phyloP scores from a whole-genome alignment of 169 alveolate species.

The Cryptosporidium viatorum region DNA sequence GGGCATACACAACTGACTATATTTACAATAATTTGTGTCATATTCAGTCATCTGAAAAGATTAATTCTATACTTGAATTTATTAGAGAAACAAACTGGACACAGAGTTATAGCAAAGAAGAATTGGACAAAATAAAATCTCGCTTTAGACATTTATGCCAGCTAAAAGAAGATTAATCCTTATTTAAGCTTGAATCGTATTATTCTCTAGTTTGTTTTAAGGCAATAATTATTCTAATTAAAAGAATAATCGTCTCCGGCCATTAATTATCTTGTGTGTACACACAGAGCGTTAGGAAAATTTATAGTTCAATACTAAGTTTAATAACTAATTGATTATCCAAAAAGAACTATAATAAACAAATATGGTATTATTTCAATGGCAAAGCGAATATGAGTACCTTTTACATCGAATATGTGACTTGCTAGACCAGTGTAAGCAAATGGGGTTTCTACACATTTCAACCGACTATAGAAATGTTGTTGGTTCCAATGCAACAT shows the following conservation, averaged over 20 bases:
- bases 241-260: not conserved
- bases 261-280: constrained; percentile 27
- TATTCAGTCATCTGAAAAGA: constrained; percentile 10
- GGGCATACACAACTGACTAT: constrained; percentile 48
- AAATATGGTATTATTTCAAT: constrained; percentile 67
- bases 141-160: not conserved
- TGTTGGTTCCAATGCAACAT: constrained; percentile 7
- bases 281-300: not conserved
- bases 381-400: constrained; percentile 76
- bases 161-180: not conserved
- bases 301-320: not conserved
- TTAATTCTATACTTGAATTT: constrained; percentile 7
- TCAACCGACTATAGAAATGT: constrained; percentile 59
- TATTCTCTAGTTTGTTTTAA: not conserved
- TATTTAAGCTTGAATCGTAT: not conserved
- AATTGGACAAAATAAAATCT: not conserved
- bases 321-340: not conserved
- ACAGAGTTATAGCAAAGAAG: not conserved
- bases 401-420: constrained; percentile 64
- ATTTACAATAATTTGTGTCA: constrained; percentile 54
- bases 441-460: constrained; percentile 55
- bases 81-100: constrained; percentile 43
- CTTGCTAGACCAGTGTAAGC: constrained; percentile 68
- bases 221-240: no score
- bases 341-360: not conserved